These are phyloP conservation scores for Thuidium tamariscinum DNA, from an alignment of 225 moss, liverwort and hornwort species.

Conservation along the genomic window DNA sequence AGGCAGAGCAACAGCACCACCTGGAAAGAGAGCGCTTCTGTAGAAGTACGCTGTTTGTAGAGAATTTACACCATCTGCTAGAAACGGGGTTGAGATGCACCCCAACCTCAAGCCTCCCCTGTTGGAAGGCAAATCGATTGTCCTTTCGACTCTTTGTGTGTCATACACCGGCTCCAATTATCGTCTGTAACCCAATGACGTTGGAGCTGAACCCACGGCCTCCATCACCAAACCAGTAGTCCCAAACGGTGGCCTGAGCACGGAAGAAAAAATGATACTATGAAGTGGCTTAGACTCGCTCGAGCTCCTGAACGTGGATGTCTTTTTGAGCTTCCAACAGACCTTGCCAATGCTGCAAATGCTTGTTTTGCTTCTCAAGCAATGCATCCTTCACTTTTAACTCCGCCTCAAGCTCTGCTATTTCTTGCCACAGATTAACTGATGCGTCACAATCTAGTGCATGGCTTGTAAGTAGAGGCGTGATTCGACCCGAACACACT, in stretches of 20 bases:
- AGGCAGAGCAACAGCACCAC: neutral
- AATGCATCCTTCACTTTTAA: slow-evolving; percentile 57
- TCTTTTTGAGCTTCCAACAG: slow-evolving; percentile 47
- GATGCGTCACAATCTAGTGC: neutral
- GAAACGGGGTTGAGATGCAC: neutral
- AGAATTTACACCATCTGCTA: slow-evolving; percentile 22
- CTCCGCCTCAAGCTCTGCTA: slow-evolving; percentile 68
- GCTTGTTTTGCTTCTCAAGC: slow-evolving; percentile 52
- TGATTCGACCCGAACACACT: neutral
- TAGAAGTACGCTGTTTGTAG: slow-evolving; percentile 12
- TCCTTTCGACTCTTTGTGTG: neutral
- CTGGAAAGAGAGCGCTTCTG: neutral
- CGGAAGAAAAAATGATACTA: neutral
- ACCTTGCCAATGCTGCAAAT: slow-evolving; percentile 55
- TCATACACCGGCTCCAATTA: neutral
- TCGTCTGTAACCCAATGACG: slow-evolving; percentile 7
- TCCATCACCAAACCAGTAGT: neutral
- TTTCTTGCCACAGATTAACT: slow-evolving; percentile 35
- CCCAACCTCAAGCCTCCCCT: neutral
- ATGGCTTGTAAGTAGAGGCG: neutral
- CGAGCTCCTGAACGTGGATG: slow-evolving; percentile 43
- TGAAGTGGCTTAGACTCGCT: slow-evolving; percentile 42
- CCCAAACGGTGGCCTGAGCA: neutral
- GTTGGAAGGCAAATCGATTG: neutral
- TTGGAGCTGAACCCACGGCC: slow-evolving; percentile 5